These are phyloP conservation scores for Tilletiopsis washingtonensis DNA, from an alignment of 1,284 basidiomycete species.

Conservation along the genomic window DNA sequence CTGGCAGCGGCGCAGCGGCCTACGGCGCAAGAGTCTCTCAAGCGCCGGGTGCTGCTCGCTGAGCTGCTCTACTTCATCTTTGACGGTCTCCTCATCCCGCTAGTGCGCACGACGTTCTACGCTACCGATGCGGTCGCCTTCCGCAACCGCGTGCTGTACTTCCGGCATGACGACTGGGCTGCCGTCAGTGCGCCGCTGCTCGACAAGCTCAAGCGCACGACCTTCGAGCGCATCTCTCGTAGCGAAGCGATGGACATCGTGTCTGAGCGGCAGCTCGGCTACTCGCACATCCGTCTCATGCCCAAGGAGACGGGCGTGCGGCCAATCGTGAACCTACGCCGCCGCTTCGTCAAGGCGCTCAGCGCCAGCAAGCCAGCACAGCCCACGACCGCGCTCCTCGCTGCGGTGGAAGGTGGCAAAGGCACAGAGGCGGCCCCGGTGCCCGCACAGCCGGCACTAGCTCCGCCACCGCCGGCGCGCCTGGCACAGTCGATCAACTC, in stretches of 20 bases:
- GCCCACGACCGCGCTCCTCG: too few species aligned
- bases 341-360: constrained; percentile 50
- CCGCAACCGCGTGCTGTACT: constrained; percentile 80
- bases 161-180: constrained; percentile 86
- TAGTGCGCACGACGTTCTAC: constrained; percentile 87
- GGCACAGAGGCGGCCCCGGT: constrained; percentile 6
- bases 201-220: constrained; percentile 57
- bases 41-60: constrained; percentile 67
- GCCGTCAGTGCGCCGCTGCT: constrained; percentile 71
- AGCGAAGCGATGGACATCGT: constrained; percentile 44
- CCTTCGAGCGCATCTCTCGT: constrained; percentile 24
- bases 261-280: constrained; percentile 55
- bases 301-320: constrained; percentile 92
- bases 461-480: constrained; percentile 5
- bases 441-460: neutral
- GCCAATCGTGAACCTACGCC: constrained; percentile 83
- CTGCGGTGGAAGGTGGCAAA: neutral
- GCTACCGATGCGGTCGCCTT: constrained; percentile 84
- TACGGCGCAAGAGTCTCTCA: constrained; percentile 61
- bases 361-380: constrained; percentile 2
- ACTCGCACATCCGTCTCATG: constrained; percentile 76
- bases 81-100: constrained; percentile 69
- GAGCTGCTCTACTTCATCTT: constrained; percentile 91
- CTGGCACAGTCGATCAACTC: constrained; percentile 68
- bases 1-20: constrained; percentile 49